Conservation (phyloP, 177 flowering plant species). For the Telopea speciosissima region DNA sequence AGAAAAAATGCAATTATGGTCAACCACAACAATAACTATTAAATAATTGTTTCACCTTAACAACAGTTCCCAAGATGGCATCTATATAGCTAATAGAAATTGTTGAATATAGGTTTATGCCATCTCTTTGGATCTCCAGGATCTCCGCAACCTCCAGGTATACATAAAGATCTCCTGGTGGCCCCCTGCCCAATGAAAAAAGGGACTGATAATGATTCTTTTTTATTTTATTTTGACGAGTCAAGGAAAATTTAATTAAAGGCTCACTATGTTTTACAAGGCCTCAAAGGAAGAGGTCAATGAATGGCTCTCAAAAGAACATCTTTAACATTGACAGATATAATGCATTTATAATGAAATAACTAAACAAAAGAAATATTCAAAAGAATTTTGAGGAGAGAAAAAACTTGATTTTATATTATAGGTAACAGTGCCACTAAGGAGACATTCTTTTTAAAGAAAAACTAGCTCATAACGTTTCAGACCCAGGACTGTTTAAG, state of each 20-base stretch:
- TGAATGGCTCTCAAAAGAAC: neutral
- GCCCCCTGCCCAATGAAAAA: slow-evolving; percentile 51
- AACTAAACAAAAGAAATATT: neutral
- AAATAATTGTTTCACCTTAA: slow-evolving; percentile 42
- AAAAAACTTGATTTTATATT: too few species aligned
- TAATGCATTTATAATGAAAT: neutral
- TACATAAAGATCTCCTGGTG: slow-evolving; percentile 92
- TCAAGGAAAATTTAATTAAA: too few species aligned
- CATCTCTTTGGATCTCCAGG: slow-evolving; percentile 94
- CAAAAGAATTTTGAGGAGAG: neutral
- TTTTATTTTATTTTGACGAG: too few species aligned
- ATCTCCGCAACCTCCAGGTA: slow-evolving; percentile 84
- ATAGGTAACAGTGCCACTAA: too few species aligned
- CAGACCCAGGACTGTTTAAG: too few species aligned
- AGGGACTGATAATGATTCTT: slow-evolving; percentile 2
- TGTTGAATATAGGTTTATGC: slow-evolving; percentile 75
- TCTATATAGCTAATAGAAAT: slow-evolving; percentile 70
- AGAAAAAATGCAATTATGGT: neutral
- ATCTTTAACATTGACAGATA: neutral
- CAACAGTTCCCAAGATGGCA: slow-evolving; percentile 79
- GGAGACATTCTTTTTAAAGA: too few species aligned
- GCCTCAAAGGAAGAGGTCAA: too few species aligned
- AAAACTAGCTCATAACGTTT: too few species aligned
- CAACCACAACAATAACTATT: neutral
- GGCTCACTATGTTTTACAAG: too few species aligned